Base-by-base conservation (phyloP, 768 basidiomycete genomes). In the Crucibulum laeve region DNA sequence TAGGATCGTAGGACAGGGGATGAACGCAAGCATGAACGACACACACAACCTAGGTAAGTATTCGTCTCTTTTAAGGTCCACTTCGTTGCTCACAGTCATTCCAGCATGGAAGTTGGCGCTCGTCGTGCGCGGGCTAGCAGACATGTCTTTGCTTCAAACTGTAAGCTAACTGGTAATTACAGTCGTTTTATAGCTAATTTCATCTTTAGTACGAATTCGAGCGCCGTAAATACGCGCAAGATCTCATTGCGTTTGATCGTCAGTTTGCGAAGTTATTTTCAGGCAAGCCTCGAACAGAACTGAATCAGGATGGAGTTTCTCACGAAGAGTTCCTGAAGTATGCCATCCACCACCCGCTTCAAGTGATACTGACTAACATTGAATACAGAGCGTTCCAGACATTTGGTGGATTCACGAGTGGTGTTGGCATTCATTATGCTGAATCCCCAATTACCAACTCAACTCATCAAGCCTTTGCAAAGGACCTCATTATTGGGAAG, bases 11-110 rank as follows among this genome's bases (percentile, higher is more conserved):
- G 80, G 84, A 11, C 85, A 87, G 57, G 85, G 83, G 8, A 82
- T 85, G 84, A 85, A 86, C 51, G 84, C 83, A 5, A 80, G 80
- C 48, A 86, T 87, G 79, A 80, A 78, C 38, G 86, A 87, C 54
- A 73, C 80, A 14, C 84, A 84, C 48, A 87, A 87, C 53, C 71
- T 88, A 18, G 74, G 80, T 75, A 46, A 33, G 61, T 46, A 4
- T 17, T 10, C 30, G 7, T 32, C 4, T 22, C 2, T 17, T 24
- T 22, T 8, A 22, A 15, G 17, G 34, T 33, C 5, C 18, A 38
- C 23, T 36, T 22, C 28, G 32, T 22, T 18, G 21, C 15, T 25
- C 10, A 1, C 23, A 35, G 18, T 33, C 19, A 28, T 22, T 28
- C 21, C 40, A 74, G 78, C 70, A 8, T 85, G 83, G 83, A 85